phyloP scores from a whole-genome alignment of 2,329 filamentous ascomycete species.

The Orbilia ellipsospora region DNA sequence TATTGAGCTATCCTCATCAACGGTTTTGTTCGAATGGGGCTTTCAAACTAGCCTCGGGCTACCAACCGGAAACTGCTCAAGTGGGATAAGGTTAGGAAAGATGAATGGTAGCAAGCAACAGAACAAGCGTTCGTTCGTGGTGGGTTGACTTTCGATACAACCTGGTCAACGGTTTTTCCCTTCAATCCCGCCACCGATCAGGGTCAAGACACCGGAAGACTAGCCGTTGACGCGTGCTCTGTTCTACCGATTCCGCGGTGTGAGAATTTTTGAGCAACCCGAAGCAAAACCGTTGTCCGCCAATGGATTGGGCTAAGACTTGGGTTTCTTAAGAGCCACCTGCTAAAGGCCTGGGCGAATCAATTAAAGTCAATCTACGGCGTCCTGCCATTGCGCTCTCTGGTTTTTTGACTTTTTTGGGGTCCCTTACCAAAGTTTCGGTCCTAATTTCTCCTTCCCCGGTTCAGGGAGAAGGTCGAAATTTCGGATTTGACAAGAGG shows the following conservation, averaged over 20 bases:
- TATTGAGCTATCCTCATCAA: slow-evolving; percentile 51
- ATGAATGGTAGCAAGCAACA: neutral
- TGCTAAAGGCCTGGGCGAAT: slow-evolving; percentile 43
- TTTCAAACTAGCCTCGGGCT: slow-evolving; percentile 23
- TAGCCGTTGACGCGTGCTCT: slow-evolving; percentile 56
- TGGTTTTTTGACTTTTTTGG: neutral
- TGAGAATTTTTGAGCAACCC: slow-evolving; percentile 35
- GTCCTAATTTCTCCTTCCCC: slow-evolving; percentile 52
- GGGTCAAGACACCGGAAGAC: slow-evolving; percentile 54
- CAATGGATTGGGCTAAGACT: slow-evolving; percentile 35
- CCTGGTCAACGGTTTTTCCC: slow-evolving; percentile 52
- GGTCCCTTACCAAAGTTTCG: slow-evolving; percentile 45
- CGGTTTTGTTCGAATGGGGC: slow-evolving; percentile 10
- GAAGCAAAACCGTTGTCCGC: slow-evolving; percentile 38
- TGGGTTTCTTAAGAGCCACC: slow-evolving; percentile 26
- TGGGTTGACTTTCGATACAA: slow-evolving; percentile 37
- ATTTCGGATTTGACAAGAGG: slow-evolving; percentile 36
- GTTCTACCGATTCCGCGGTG: slow-evolving; percentile 56
- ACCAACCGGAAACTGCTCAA: slow-evolving; percentile 46
- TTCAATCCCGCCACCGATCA: slow-evolving; percentile 53
- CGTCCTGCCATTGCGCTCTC: slow-evolving; percentile 41
- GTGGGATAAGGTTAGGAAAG: slow-evolving; percentile 40
- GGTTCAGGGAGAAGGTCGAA: slow-evolving; percentile 47
- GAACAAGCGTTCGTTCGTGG: slow-evolving; percentile 22
- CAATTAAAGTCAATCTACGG: slow-evolving; percentile 51